Conservation (phyloP, 2,329 filamentous ascomycete genomes). For the Botryotinia convoluta region DNA sequence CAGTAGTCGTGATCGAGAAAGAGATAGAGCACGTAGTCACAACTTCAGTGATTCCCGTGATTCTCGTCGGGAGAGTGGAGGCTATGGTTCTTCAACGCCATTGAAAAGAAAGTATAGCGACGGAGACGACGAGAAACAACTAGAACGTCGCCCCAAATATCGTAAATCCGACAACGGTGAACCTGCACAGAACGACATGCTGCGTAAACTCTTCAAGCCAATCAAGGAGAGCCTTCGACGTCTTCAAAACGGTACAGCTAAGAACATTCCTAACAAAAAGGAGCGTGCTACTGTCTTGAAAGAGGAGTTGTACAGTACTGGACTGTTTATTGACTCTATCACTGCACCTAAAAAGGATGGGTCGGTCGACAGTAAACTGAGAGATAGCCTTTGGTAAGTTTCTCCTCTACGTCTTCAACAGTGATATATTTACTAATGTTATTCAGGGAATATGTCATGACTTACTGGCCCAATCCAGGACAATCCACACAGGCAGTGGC, state of each 20-base stretch:
- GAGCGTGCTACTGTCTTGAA: slow-evolving; percentile 61
- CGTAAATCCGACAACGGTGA: slow-evolving; percentile 51
- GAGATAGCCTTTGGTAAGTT: slow-evolving; percentile 37
- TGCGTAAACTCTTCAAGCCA: slow-evolving; percentile 47
- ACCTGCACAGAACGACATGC: slow-evolving; percentile 21
- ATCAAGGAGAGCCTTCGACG: slow-evolving; percentile 58
- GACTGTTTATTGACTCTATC: slow-evolving; percentile 55
- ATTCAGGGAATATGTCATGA: slow-evolving; percentile 37
- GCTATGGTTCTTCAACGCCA: slow-evolving; percentile 31
- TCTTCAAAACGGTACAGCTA: slow-evolving; percentile 60
- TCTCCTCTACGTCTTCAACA: background rate
- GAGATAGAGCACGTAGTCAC: slow-evolving; percentile 46
- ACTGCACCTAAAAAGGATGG: slow-evolving; percentile 18
- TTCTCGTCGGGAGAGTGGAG: slow-evolving; percentile 27
- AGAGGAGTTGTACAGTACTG: slow-evolving; percentile 58
- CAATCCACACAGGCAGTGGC: slow-evolving; percentile 32
- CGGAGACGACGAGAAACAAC: slow-evolving; percentile 48
- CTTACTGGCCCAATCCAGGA: slow-evolving; percentile 37
- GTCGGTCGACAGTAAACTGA: slow-evolving; percentile 31
- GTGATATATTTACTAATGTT: slow-evolving; percentile 24
- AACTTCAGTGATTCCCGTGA: slow-evolving; percentile 43
- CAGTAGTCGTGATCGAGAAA: slow-evolving; percentile 49
- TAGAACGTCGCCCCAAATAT: slow-evolving; percentile 51
- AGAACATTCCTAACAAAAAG: slow-evolving; percentile 60
- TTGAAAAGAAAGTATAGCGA: slow-evolving; percentile 61